Evolutionary conservation across 805 yeast genomes (phyloP), one percentile per base, ranked within the genome.

Genomic region (Wickerhamiella vanderwaltii): DNA sequence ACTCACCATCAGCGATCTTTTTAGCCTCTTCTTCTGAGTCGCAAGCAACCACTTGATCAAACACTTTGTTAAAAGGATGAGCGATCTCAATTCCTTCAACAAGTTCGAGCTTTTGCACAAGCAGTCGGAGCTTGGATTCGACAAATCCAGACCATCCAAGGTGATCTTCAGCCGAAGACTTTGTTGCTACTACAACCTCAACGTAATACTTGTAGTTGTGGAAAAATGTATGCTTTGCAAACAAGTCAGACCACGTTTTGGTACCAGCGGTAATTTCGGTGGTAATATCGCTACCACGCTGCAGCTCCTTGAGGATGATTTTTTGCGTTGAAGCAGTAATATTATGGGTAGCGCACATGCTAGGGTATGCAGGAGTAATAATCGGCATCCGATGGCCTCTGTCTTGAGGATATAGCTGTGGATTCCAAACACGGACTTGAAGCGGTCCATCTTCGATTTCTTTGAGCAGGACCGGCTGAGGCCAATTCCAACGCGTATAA

Each of bases 281-380:
- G 65, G 84, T 74, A 9, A 86, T 66, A 32, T 71, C 75, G 5
- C 71, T 67, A 0, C 94, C 97, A 49, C 95, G 74, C 44, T 68
- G 62, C 50, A 91, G 69, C 59, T 91, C 98, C n/a, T 66, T 58
- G 57, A 85, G 56, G 26, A 91, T 83, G 17, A 91, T 73, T 51
- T 72, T 75, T 59, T 84, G 88, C 0, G 97, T 88, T 0, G 96
- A 85, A 13, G 72, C 74, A 2, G 94, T 79, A 34, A 91, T 87
- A 58, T 91, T 91, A 59, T 91, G 98, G 1, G 98, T 91, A 0
- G 98, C 95, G 63, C 98, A 91, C 98, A 91, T 91, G 1, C 96
- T 87, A 1, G 95, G 95, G 57, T 86, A 85, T 0, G 97, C 97
- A 0, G 98, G 98, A 0, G 98, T 91, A 45, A 91, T 91, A 9